Conservation (phyloP, 148 eudicot genomes). For the Heliosperma pusillum region DNA sequence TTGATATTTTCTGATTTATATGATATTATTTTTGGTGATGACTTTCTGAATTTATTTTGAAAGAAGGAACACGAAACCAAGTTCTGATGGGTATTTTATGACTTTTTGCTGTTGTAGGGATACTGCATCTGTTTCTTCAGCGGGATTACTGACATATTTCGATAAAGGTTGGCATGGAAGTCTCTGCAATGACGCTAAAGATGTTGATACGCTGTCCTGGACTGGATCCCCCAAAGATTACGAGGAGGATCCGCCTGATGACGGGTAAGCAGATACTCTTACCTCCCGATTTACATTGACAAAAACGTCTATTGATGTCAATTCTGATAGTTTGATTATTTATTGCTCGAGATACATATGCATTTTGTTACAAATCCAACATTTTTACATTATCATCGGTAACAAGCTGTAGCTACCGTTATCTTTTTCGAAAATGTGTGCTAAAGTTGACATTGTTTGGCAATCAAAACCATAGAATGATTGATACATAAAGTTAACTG, state of each 20-base stretch:
- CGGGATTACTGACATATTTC: conserved; percentile 5
- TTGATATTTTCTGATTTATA: not conserved
- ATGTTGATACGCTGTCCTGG: not conserved
- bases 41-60: not conserved
- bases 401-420: not conserved
- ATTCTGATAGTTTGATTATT: too few relatives aligned
- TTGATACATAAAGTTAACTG: not conserved
- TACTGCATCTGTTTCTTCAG: conserved; percentile 13
- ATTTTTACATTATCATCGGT: too few relatives aligned
- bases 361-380: too few relatives aligned
- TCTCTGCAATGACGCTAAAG: conserved; percentile 6
- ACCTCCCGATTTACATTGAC: not conserved
- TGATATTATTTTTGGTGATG: not conserved
- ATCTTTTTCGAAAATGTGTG: not conserved
- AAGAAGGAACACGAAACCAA: not conserved
- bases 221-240: not conserved
- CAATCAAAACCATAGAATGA: not conserved
- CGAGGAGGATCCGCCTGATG: conserved; percentile 7
- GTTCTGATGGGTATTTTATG: not conserved
- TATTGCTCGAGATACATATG: too few relatives aligned
- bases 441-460: not conserved
- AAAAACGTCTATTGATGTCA: too few relatives aligned
- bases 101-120: conserved; percentile 5
- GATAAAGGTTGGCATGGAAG: conserved; percentile 18
- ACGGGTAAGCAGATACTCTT: not conserved